Evolutionary conservation across 1,139 yeast species (phyloP).

Genomic region (Yamadazyma dendronema): DNA sequence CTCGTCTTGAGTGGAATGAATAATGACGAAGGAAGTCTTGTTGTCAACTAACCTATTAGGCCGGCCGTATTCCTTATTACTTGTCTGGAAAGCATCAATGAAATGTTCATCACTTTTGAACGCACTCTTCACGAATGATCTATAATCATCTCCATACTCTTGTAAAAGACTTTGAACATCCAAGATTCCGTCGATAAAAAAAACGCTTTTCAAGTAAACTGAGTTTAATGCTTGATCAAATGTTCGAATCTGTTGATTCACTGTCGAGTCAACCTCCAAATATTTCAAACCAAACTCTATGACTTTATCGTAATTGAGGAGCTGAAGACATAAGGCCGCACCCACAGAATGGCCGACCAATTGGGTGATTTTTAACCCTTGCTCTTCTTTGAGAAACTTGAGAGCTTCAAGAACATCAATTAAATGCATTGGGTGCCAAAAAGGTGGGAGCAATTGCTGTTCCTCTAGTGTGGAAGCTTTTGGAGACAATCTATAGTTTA

Average conservation of each 20-base stretch:
- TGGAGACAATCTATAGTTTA: conserved; percentile 73
- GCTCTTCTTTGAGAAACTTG: conserved; percentile 19
- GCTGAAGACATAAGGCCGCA: conserved; percentile 64
- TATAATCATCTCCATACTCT: conserved; percentile 35
- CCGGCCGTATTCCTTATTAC: conserved; percentile 7
- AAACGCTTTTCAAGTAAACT: conserved; percentile 9
- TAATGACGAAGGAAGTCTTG: conserved; percentile 14
- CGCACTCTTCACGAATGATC: conserved; percentile 33
- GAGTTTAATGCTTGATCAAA: neutral
- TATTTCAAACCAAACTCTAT: conserved; percentile 15
- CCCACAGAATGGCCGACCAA: conserved; percentile 84
- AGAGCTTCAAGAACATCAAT: conserved; percentile 55
- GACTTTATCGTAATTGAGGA: conserved; percentile 31
- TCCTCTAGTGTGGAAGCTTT: conserved; percentile 19
- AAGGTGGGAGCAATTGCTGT: conserved; percentile 5
- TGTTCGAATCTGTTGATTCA: neutral
- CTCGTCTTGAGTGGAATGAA: conserved; percentile 37
- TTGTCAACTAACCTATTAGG: conserved; percentile 8
- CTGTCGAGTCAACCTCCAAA: too few species aligned
- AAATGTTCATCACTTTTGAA: conserved; percentile 22
- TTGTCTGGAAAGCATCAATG: conserved; percentile 26
- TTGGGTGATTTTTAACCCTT: conserved; percentile 22
- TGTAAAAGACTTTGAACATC: conserved; percentile 27
- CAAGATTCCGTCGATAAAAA: conserved; percentile 41
- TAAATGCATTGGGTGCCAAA: conserved; percentile 61